Percentiles rank a stretch among this genome's conserved stretches.
These are phyloP conservation scores for Plantago elongata DNA, from an alignment of 257 asterid species.

Conservation along the genomic window DNA sequence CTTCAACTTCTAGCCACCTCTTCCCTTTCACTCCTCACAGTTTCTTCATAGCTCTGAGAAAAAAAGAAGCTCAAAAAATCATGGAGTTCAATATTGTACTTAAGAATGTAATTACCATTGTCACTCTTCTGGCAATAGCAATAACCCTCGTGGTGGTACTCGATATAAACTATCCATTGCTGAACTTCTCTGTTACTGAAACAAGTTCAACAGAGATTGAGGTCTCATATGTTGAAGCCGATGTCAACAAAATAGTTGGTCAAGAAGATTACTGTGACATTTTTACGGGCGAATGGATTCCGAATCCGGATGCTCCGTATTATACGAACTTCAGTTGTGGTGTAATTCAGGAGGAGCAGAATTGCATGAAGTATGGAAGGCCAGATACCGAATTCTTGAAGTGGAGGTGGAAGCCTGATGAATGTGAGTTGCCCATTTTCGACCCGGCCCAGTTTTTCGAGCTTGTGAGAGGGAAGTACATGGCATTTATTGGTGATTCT, in stretches of 20 bases:
- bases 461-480: constrained; percentile 42
- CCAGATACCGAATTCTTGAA: constrained; percentile 48
- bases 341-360: constrained; percentile 57
- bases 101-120: constrained; percentile 18
- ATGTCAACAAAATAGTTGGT: not conserved
- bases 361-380: constrained; percentile 55
- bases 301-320: constrained; percentile 59
- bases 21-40: not conserved
- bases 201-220: constrained; percentile 1
- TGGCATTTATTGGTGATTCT: constrained; percentile 65
- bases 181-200: constrained; percentile 17
- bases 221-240: constrained; percentile 18
- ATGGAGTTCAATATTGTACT: constrained; percentile 34
- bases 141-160: constrained; percentile 26
- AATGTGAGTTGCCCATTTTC: constrained; percentile 39
- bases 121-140: constrained; percentile 15
- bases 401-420: constrained; percentile 69
- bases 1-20: not conserved
- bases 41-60: not conserved
- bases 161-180: constrained; percentile 31
- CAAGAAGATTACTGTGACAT: constrained; percentile 40
- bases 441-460: constrained; percentile 36
- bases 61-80: not conserved
- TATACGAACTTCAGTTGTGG: constrained; percentile 53
- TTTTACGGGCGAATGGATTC: constrained; percentile 81